phyloP scores from a whole-genome alignment of 495 filamentous ascomycete genomes.

The Acidomyces sp. region DNA sequence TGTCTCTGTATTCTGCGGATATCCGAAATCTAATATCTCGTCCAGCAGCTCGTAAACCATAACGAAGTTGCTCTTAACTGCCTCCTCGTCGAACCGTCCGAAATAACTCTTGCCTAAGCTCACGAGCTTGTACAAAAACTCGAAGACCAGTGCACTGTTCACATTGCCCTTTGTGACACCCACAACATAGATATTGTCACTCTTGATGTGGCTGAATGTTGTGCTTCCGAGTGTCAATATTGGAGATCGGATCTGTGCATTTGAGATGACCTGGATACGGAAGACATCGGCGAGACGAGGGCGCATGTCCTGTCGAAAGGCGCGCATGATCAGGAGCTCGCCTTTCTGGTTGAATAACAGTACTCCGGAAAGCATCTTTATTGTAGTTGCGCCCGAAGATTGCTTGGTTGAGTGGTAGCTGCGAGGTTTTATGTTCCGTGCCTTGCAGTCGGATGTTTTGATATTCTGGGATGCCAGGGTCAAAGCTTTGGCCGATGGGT shows the following conservation, averaged over 20 bases:
- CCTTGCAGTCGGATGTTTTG: too few species aligned
- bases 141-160: conserved; percentile 96
- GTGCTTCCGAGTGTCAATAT: conserved; percentile 96
- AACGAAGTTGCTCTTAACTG: conserved; percentile 99
- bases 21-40: conserved; percentile 98
- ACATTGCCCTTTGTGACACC: conserved; percentile 98
- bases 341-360: conserved; percentile 98
- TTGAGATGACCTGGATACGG: conserved; percentile 98
- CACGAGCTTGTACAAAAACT: conserved; percentile 90
- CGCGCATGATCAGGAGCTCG: conserved; percentile 97
- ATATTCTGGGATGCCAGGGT: too few species aligned
- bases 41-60: conserved; percentile 96
- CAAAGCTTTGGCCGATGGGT: too few species aligned
- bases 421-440: neutral
- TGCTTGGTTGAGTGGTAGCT: neutral
- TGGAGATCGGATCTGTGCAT: conserved; percentile 92
- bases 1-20: conserved; percentile 97
- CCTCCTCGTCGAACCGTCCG: conserved; percentile 98
- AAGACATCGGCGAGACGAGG: conserved; percentile 97
- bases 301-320: conserved; percentile 94
- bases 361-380: conserved; percentile 79
- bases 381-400: neutral
- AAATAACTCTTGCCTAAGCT: conserved; percentile 90
- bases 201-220: conserved; percentile 98
- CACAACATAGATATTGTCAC: conserved; percentile 98